These are phyloP conservation scores for Populus nigra DNA, from an alignment of 345 rosid genomes.

Conservation along the genomic window DNA sequence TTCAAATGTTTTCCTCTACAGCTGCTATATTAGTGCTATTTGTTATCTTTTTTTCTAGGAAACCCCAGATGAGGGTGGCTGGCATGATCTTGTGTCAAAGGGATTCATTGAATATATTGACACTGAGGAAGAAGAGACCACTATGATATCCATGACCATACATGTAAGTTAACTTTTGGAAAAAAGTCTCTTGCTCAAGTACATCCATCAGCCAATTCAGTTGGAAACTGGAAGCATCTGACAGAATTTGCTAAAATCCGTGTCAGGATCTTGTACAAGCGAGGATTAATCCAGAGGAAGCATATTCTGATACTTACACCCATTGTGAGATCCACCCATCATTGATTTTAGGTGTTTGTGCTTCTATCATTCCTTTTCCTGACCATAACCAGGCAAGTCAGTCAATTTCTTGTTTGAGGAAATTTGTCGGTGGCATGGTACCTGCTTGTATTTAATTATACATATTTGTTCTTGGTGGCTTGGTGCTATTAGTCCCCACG, in stretches of 20 bases:
- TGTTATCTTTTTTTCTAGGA: slow-evolving; percentile 45
- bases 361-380: slow-evolving; percentile 98
- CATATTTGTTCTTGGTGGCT: slow-evolving; percentile 17
- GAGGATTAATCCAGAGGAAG: slow-evolving; percentile 66
- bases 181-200: not conserved
- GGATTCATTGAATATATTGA: slow-evolving; percentile 94
- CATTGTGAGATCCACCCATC: slow-evolving; percentile 99
- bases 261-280: slow-evolving; percentile 91
- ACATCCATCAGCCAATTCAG: not conserved
- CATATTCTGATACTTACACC: slow-evolving; percentile 83
- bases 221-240: not conserved
- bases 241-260: slow-evolving; percentile 10
- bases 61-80: slow-evolving; percentile 76
- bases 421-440: not conserved
- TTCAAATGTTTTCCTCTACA: not conserved
- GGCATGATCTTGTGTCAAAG: slow-evolving; percentile 89
- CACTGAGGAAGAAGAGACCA: slow-evolving; percentile 98
- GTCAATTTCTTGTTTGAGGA: slow-evolving; percentile 2
- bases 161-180: slow-evolving; percentile 51
- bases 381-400: slow-evolving; percentile 92
- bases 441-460: not conserved
- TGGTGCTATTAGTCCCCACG: slow-evolving; percentile 72
- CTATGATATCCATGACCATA: slow-evolving; percentile 99
- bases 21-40: not conserved
- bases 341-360: slow-evolving; percentile 91